Evolutionary conservation across 2,329 filamentous ascomycete genomes (phyloP).

Genomic region (Claviceps arundinis): DNA sequence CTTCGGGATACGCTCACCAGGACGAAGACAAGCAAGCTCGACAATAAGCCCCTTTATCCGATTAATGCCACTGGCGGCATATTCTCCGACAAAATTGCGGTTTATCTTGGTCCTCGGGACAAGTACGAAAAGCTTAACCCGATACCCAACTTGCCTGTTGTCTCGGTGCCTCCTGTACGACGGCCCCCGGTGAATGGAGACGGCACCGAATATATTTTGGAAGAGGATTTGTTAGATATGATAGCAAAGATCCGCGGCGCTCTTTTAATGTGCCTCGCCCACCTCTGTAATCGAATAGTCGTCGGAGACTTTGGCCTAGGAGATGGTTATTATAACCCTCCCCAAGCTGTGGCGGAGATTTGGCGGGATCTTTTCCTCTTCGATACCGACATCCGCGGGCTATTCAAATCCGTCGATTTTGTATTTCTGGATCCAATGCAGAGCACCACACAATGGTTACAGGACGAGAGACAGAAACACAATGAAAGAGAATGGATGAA

Average conservation of each 20-base stretch:
- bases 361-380: constrained; percentile 53
- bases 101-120: constrained; percentile 59
- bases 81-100: constrained; percentile 56
- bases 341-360: constrained; percentile 49
- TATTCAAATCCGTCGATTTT: constrained; percentile 49
- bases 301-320: constrained; percentile 54
- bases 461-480: constrained; percentile 26
- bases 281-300: constrained; percentile 42
- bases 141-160: constrained; percentile 52
- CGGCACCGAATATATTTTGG: constrained; percentile 58
- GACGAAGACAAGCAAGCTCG: constrained; percentile 19
- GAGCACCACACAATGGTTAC: constrained; percentile 38
- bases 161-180: constrained; percentile 58
- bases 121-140: constrained; percentile 43
- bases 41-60: constrained; percentile 44
- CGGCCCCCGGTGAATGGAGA: constrained; percentile 59
- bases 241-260: constrained; percentile 57
- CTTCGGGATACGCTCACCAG: constrained; percentile 54
- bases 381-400: constrained; percentile 47
- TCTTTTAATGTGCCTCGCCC: constrained; percentile 53
- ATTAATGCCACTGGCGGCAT: constrained; percentile 58
- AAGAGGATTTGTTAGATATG: constrained; percentile 57
- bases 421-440: constrained; percentile 46
- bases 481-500: constrained; percentile 1
- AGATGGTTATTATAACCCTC: constrained; percentile 50